phyloP scores from a whole-genome alignment of 1,284 basidiomycete genomes.

The Cutaneotrichosporon sp. region DNA sequence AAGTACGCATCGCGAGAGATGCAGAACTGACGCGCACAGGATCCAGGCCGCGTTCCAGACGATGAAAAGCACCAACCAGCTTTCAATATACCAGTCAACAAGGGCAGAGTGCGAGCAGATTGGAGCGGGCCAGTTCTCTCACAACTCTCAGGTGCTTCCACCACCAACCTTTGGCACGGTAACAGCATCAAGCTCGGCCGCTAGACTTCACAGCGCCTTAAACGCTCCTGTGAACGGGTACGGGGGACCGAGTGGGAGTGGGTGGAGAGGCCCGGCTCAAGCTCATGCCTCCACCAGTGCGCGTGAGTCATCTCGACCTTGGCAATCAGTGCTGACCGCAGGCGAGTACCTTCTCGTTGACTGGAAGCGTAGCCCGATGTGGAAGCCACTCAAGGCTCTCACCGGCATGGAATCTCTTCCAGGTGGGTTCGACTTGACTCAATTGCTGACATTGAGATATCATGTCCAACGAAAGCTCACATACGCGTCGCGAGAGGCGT shows the following conservation, averaged over 20 bases:
- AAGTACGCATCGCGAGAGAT: slow-evolving; percentile 34
- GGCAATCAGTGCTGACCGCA: not conserved
- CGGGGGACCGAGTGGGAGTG: not conserved
- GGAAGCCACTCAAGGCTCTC: slow-evolving; percentile 49
- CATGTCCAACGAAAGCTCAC: slow-evolving; percentile 32
- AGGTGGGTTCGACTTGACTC: slow-evolving; percentile 23
- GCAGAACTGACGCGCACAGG: slow-evolving; percentile 16
- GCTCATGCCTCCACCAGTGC: slow-evolving; percentile 2
- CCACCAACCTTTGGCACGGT: slow-evolving; percentile 31
- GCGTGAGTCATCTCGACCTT: not conserved
- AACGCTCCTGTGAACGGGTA: not conserved
- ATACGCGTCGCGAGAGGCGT: slow-evolving; percentile 34
- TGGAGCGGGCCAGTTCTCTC: slow-evolving; percentile 8
- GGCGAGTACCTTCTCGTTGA: slow-evolving; percentile 30
- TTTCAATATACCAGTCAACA: slow-evolving; percentile 23
- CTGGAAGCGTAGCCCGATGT: slow-evolving; percentile 51
- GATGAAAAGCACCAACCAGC: slow-evolving; percentile 27
- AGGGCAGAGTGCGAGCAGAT: slow-evolving; percentile 30
- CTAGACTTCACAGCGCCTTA: not conserved
- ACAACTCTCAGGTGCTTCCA: not conserved
- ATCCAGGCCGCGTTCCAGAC: slow-evolving; percentile 30
- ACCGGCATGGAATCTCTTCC: slow-evolving; percentile 44
- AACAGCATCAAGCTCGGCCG: slow-evolving; percentile 1
- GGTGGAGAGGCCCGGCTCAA: not conserved
- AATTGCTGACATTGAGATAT: slow-evolving; percentile 33